A percentile compares a stretch with the other conserved stretches of the same genome.
Evolutionary conservation across 768 basidiomycete genomes (phyloP).

Genomic region (Phaeolepiota aurea): DNA sequence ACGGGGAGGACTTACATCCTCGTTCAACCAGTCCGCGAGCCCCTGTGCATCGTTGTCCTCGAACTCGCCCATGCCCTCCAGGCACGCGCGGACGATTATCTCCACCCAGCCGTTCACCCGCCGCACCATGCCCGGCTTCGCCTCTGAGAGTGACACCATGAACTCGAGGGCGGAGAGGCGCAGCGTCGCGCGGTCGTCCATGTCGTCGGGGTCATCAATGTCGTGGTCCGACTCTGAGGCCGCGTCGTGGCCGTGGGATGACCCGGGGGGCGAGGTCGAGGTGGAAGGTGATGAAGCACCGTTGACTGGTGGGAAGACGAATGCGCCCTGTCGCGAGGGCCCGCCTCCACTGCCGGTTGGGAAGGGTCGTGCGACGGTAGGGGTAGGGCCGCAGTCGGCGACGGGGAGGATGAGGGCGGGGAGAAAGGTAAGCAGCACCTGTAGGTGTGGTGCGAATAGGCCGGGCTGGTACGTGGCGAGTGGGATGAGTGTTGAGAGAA

Average conservation of each 20-base stretch:
- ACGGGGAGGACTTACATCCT: slow-evolving; percentile 50
- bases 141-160: slow-evolving; percentile 75
- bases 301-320: slow-evolving; percentile 29
- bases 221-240: slow-evolving; percentile 19
- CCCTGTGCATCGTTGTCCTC: slow-evolving; percentile 41
- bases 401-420: slow-evolving; percentile 61
- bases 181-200: slow-evolving; percentile 61
- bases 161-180: slow-evolving; percentile 74
- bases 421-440: slow-evolving; percentile 59
- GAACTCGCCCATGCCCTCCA: slow-evolving; percentile 78
- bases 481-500: slow-evolving; percentile 63
- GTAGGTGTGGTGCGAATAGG: slow-evolving; percentile 70
- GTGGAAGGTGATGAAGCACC: slow-evolving; percentile 15
- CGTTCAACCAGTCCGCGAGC: slow-evolving; percentile 55
- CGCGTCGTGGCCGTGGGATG: no score
- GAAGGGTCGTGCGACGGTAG: slow-evolving; percentile 38
- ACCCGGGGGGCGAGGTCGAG: no score
- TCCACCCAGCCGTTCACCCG: slow-evolving; percentile 64
- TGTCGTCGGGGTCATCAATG: slow-evolving; percentile 18
- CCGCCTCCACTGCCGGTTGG: slow-evolving; percentile 18
- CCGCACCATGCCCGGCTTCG: slow-evolving; percentile 60
- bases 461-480: slow-evolving; percentile 58
- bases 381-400: slow-evolving; percentile 40
- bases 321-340: slow-evolving; percentile 23
- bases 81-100: slow-evolving; percentile 62